These are phyloP conservation scores for Penicilliopsis zonata DNA, from an alignment of 495 filamentous ascomycete genomes.

Conservation along the genomic window DNA sequence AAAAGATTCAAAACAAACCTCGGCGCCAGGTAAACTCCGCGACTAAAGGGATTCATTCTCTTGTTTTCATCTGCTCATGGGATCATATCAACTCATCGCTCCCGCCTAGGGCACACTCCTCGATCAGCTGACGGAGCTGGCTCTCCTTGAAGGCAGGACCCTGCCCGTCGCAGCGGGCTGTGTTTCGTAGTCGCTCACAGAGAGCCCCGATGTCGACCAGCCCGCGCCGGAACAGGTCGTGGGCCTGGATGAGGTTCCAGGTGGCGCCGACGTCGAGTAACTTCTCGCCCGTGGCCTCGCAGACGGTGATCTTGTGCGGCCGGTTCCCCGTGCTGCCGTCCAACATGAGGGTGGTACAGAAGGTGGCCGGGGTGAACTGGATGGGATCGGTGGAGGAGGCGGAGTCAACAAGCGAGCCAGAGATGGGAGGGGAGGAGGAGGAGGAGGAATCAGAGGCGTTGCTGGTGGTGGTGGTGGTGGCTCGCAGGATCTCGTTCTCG, in stretches of 20 bases:
- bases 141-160: constrained; percentile 83
- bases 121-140: constrained; percentile 60
- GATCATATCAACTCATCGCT: constrained; percentile 62
- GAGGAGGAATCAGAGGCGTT: constrained; percentile 11
- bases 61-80: no score
- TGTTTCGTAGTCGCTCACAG: constrained; percentile 56
- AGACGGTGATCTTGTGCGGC: constrained; percentile 59
- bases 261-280: constrained; percentile 70
- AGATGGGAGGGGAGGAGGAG: constrained; percentile 5
- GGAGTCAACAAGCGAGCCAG: constrained; percentile 9
- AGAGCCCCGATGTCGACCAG: constrained; percentile 77
- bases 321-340: constrained; percentile 28
- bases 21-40: neutral
- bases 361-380: constrained; percentile 63
- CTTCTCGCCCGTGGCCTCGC: constrained; percentile 53
- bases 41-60: neutral
- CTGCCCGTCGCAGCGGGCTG: constrained; percentile 80
- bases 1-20: neutral
- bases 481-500: constrained; percentile 91
- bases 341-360: constrained; percentile 32
- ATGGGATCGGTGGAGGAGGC: constrained; percentile 50
- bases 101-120: constrained; percentile 59
- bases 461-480: constrained; percentile 37
- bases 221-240: constrained; percentile 67
- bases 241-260: constrained; percentile 83